A percentile compares a stretch with the other conserved stretches of the same genome.
phyloP scores from a whole-genome alignment of 2,329 filamentous ascomycete species.

The Ceratocystis eucalypticola region DNA sequence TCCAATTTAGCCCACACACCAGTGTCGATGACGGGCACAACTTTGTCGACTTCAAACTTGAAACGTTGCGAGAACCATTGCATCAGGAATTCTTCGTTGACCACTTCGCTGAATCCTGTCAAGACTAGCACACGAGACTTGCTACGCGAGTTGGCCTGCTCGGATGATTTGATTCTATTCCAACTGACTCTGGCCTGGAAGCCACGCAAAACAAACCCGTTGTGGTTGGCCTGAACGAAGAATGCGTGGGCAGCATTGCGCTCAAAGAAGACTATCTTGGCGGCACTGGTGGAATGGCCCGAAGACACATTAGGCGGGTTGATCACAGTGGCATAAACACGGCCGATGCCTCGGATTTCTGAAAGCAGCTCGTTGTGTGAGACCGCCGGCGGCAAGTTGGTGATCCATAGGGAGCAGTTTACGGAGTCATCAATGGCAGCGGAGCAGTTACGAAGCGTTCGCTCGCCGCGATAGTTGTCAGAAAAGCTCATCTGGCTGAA shows the following conservation, averaged over 20 bases:
- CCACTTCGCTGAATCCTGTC: conserved; percentile 32
- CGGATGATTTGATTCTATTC: conserved; percentile 36
- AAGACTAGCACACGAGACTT: conserved; percentile 39
- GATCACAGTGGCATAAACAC: conserved; percentile 39
- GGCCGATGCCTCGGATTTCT: conserved; percentile 34
- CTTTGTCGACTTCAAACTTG: conserved; percentile 35
- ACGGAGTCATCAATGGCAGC: conserved; percentile 29
- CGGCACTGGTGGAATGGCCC: conserved; percentile 30
- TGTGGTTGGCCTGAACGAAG: conserved; percentile 20
- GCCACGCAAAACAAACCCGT: conserved; percentile 28
- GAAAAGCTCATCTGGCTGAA: conserved; percentile 22
- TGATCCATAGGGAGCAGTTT: conserved; percentile 42
- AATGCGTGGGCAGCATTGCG: conserved; percentile 29
- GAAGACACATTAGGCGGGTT: conserved; percentile 32
- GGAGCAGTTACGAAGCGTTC: conserved; percentile 29
- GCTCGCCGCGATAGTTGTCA: conserved; percentile 30
- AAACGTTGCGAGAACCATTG: conserved; percentile 33
- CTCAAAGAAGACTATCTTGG: conserved; percentile 38
- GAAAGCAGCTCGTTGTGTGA: conserved; percentile 33
- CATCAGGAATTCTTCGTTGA: conserved; percentile 31
- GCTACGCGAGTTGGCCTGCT: conserved; percentile 23
- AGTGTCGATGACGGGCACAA: conserved; percentile 26
- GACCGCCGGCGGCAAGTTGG: conserved; percentile 34
- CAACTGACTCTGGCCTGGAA: conserved; percentile 29
- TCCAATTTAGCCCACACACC: conserved; percentile 29